phyloP scores from a whole-genome alignment of 2,329 filamentous ascomycete genomes.

The Pezicula neosporulosa region DNA sequence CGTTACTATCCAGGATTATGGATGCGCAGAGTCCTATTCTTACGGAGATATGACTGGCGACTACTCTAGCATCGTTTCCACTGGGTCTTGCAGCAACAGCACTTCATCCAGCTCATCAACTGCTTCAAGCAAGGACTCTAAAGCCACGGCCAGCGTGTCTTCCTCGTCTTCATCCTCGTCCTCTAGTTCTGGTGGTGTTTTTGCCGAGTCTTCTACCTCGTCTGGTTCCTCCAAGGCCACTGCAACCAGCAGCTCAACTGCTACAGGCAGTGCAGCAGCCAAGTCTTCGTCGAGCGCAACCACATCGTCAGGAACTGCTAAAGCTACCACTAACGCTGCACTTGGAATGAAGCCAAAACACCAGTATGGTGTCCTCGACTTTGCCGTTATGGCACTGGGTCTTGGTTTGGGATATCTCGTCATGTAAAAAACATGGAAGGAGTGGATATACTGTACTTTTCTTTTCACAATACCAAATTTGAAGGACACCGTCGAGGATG shows the following conservation, averaged over 20 bases:
- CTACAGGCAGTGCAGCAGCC: neutral
- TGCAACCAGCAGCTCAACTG: constrained; percentile 4
- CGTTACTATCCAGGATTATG: constrained; percentile 46
- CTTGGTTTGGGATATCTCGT: constrained; percentile 28
- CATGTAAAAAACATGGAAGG: constrained; percentile 21
- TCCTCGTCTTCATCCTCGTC: constrained; percentile 1
- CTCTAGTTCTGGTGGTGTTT: neutral
- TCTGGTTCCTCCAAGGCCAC: constrained; percentile 2
- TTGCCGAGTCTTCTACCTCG: constrained; percentile 4
- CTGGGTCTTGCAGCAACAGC: constrained; percentile 19
- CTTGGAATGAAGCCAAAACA: constrained; percentile 26
- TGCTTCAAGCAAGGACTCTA: neutral
- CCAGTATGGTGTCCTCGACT: constrained; percentile 23
- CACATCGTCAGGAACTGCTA: constrained; percentile 5
- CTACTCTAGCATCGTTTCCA: constrained; percentile 42
- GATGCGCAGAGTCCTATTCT: constrained; percentile 45
- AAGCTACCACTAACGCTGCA: constrained; percentile 21
- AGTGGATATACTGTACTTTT: too few species aligned
- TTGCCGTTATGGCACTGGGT: constrained; percentile 24
- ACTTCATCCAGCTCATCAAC: constrained; percentile 2
- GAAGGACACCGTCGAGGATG: too few species aligned
- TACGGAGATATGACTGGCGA: constrained; percentile 44
- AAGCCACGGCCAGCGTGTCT: neutral
- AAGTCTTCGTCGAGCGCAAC: constrained; percentile 5
- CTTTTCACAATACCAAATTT: too few species aligned